phyloP scores from a whole-genome alignment of 805 yeast species.

The Candida chilensis region DNA sequence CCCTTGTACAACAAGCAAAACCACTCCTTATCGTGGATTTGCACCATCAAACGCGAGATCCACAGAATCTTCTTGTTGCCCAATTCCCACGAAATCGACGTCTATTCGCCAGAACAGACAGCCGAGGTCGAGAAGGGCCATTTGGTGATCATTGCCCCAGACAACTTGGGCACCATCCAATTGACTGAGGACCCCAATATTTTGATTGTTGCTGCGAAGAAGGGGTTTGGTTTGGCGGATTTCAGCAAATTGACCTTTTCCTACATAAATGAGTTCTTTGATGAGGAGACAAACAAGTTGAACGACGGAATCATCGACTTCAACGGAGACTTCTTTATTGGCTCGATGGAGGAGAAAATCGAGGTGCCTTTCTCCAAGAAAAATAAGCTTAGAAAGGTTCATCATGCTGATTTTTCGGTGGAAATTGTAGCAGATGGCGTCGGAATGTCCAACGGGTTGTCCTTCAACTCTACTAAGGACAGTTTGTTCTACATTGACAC shows the following conservation, averaged over 20 bases:
- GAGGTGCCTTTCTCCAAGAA: not conserved
- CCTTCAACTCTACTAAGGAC: not conserved
- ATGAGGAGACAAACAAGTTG: not conserved
- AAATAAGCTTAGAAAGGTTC: not conserved
- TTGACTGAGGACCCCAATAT: not conserved
- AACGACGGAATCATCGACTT: not conserved
- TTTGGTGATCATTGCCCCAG: not conserved
- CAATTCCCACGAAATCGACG: not conserved
- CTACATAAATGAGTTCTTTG: slow-evolving; percentile 6
- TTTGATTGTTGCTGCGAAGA: not conserved
- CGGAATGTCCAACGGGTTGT: not conserved
- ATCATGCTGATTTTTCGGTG: not conserved
- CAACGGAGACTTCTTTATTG: not conserved
- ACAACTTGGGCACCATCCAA: not conserved
- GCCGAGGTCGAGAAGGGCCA: slow-evolving; percentile 7
- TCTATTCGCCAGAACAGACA: slow-evolving; percentile 9
- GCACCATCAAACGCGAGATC: not conserved
- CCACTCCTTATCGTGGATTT: not conserved
- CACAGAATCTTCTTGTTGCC: not conserved
- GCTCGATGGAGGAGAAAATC: slow-evolving; percentile 1
- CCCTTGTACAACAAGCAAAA: not conserved
- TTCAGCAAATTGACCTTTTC: slow-evolving; percentile 14
- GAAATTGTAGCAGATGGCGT: not conserved
- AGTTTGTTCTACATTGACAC: not conserved
- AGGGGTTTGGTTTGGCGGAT: not conserved